Base-by-base conservation (phyloP, 345 rosid genomes). In the Populus ilicifolia region DNA sequence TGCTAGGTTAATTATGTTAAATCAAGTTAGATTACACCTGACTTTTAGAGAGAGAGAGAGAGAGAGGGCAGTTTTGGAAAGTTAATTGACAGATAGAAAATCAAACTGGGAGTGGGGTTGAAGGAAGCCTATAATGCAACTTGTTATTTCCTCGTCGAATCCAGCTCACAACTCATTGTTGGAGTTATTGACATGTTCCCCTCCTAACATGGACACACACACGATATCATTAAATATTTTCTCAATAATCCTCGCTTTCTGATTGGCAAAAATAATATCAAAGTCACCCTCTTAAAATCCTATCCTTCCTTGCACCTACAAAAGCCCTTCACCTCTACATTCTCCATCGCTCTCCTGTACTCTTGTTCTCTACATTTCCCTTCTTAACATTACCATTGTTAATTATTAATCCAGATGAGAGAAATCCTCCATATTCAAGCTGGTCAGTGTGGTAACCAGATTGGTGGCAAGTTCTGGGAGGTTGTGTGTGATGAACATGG, bases 381-480 rank as follows among this genome's bases (percentile, higher is more conserved):
- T 36, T 16, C 54, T 29, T 59, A 3, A 10, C 29, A 9, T n/a
- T 59, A 4, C 25, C 27, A 52, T 18, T 52, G 8, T 50, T n/a
- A 54, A 41, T 46, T 35, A 69, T 39, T 21, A 25, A 25, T 35
- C 50, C 52, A 68, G 30, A 88, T 88, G 91, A 88, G 91, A 79
- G 91, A 88, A 77, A 88, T 88, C 73, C 88, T 88, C 74, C 91
- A 88, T 70, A 77, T 88, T 68, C 91, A 88, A 85, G 91, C 88
- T 1, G 91, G 91, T 36, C 91, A 88, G 69, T 88, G 91, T 39
- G 89, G 91, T 0, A 88, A 88, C 83, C 91, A 88, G 76, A 88
- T 88, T 62, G 91, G 91, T 9, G 73, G 81, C 77, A 87, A 88
- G 82, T 88, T 88, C 70, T 88, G 91, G 91, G 91, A 88, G 80